Evolutionary conservation across 208 protist species (phyloP).

Genomic region (Leishmania mexicana): DNA sequence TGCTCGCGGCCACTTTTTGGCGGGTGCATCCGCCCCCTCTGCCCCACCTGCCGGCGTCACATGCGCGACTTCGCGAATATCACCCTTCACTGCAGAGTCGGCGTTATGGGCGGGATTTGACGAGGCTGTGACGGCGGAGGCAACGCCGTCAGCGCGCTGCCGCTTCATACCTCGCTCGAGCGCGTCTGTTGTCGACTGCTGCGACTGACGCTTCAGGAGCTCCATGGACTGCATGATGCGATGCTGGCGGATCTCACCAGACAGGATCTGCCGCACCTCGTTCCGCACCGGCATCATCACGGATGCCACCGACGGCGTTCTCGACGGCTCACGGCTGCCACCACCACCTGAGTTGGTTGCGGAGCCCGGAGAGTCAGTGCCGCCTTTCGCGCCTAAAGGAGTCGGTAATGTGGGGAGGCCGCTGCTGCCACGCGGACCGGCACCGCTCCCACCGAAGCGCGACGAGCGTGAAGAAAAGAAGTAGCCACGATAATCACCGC

Average conservation of each 20-base stretch:
- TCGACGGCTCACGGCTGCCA: neutral
- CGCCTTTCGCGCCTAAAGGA: neutral
- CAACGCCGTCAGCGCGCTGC: neutral
- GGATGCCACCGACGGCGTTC: conserved; percentile 1
- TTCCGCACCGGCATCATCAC: conserved; percentile 45
- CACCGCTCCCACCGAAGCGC: neutral
- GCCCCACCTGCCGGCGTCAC: neutral
- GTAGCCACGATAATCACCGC: neutral
- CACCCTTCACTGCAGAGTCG: neutral
- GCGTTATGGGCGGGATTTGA: neutral
- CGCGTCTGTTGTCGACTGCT: neutral
- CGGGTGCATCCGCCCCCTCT: neutral
- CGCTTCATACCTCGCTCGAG: conserved; percentile 4
- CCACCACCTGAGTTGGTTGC: neutral
- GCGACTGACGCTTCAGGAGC: conserved; percentile 9
- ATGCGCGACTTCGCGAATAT: neutral
- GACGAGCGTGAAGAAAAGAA: conserved; percentile 5
- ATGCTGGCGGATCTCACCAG: conserved; percentile 47
- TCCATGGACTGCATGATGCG: conserved; percentile 31
- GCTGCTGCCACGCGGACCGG: neutral
- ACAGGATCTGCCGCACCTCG: conserved; percentile 50
- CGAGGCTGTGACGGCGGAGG: neutral
- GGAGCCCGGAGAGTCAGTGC: neutral
- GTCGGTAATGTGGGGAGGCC: neutral
- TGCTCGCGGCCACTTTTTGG: neutral